Evolutionary conservation across 345 rosid genomes (phyloP).

Genomic region (Salix dunnii): DNA sequence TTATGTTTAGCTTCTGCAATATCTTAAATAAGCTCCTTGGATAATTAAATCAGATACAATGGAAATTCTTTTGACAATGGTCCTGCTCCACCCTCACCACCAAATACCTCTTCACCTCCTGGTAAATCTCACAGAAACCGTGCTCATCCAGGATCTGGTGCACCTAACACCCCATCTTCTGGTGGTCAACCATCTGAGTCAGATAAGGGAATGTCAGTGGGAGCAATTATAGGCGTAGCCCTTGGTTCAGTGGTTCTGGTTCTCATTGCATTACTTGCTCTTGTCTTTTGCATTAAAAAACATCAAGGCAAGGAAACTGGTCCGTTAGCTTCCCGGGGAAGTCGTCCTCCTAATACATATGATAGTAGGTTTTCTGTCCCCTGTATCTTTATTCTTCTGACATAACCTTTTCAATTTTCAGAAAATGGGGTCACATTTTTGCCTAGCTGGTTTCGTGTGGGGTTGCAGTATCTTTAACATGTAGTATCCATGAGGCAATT

Average conservation of each 20-base stretch:
- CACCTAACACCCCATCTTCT: slow-evolving; percentile 31
- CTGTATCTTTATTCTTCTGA: background rate
- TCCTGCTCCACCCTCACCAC: slow-evolving; percentile 74
- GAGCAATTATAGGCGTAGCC: slow-evolving; percentile 64
- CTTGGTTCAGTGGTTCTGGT: slow-evolving; percentile 56
- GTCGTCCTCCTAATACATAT: slow-evolving; percentile 39
- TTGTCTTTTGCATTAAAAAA: slow-evolving; percentile 49
- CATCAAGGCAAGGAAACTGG: slow-evolving; percentile 40
- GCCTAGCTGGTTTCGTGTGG: background rate
- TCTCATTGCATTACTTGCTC: slow-evolving; percentile 43
- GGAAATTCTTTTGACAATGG: slow-evolving; percentile 84
- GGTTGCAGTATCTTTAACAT: background rate
- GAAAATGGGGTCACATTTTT: background rate
- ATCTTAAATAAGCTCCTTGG: slow-evolving; percentile 18
- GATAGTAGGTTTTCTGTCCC: slow-evolving; percentile 33
- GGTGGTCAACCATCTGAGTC: slow-evolving; percentile 44
- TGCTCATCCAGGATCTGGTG: slow-evolving; percentile 45
- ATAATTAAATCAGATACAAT: slow-evolving; percentile 55
- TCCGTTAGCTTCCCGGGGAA: slow-evolving; percentile 46
- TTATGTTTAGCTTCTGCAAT: slow-evolving; percentile 1
- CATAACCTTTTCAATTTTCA: background rate
- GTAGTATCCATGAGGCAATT: background rate
- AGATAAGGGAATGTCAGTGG: slow-evolving; percentile 48
- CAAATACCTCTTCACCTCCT: slow-evolving; percentile 54
- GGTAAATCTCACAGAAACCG: slow-evolving; percentile 43